Conservation (phyloP, 306 rosid species). For the Cyclanthera cordifolia region DNA sequence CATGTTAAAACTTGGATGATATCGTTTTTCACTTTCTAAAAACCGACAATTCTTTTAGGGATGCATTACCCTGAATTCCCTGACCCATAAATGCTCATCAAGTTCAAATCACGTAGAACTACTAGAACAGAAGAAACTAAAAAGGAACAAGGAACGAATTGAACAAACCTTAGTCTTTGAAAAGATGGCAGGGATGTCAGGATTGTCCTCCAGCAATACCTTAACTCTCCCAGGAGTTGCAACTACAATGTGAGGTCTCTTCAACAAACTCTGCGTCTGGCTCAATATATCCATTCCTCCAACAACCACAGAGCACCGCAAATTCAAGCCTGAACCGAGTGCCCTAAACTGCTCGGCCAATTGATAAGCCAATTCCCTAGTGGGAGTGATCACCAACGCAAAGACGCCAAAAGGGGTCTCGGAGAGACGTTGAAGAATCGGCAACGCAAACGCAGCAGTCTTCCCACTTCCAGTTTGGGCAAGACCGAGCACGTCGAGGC, state of each 20-base stretch:
- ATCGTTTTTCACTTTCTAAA: no score
- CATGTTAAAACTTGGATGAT: background rate
- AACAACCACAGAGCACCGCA: constrained; percentile 57
- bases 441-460: constrained; percentile 89
- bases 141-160: background rate
- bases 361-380: constrained; percentile 75
- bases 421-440: constrained; percentile 61
- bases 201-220: constrained; percentile 48
- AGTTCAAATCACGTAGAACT: background rate
- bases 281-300: constrained; percentile 73
- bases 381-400: constrained; percentile 69
- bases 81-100: background rate
- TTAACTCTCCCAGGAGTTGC: constrained; percentile 80
- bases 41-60: no score
- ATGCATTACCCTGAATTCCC: background rate
- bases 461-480: constrained; percentile 84
- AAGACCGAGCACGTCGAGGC: constrained; percentile 65
- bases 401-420: constrained; percentile 62
- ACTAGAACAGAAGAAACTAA: background rate
- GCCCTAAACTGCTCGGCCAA: constrained; percentile 72
- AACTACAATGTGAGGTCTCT: constrained; percentile 69
- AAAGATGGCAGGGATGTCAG: constrained; percentile 54
- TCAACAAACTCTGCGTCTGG: constrained; percentile 45
- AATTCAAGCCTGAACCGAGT: constrained; percentile 47
- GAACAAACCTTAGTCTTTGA: constrained; percentile 50